Conservation (phyloP, 257 asterid genomes). For the Apocynum venetum region DNA sequence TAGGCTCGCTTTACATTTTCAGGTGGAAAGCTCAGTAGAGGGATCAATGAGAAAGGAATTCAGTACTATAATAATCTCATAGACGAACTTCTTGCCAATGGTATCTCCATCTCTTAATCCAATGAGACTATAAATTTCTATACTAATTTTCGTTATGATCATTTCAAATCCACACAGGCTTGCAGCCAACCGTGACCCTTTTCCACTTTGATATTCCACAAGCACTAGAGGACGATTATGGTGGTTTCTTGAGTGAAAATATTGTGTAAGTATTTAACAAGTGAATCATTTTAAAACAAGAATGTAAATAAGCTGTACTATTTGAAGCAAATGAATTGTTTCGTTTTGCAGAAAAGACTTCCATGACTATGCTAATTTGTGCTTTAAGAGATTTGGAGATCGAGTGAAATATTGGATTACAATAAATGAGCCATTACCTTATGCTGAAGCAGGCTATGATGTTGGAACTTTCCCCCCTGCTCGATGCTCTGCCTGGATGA, state of each 20-base stretch:
- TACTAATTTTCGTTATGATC: too few species aligned
- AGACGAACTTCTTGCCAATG: neutral
- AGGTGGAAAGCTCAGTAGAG: neutral
- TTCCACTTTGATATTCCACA: constrained; percentile 4
- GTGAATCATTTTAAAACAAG: too few species aligned
- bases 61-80: neutral
- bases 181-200: neutral
- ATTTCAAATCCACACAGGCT: neutral
- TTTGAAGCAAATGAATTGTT: neutral
- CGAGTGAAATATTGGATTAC: constrained; percentile 10
- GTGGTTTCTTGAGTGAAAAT: neutral
- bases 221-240: neutral
- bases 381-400: neutral
- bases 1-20: neutral
- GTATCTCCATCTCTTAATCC: neutral
- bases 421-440: neutral
- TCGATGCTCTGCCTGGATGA: neutral
- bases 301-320: neutral
- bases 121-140: too few species aligned
- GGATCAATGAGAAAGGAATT: neutral
- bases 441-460: neutral
- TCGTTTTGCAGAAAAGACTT: neutral
- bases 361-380: neutral
- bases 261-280: neutral
- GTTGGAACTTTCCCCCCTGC: neutral